Evolutionary conservation across 1,284 basidiomycete genomes (phyloP).

Genomic region (Xerocomus amazonicus): DNA sequence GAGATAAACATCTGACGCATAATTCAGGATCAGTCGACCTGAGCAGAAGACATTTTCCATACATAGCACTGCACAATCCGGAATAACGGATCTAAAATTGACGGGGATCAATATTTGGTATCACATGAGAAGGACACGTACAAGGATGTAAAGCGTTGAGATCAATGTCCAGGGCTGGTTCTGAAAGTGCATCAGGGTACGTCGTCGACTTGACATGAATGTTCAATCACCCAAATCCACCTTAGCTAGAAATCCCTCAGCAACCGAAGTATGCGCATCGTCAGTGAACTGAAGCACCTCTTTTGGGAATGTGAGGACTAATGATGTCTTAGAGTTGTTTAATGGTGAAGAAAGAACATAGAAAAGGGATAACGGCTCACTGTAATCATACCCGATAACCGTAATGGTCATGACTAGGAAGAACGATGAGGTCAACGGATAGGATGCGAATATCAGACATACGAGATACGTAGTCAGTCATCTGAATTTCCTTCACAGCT

Average conservation of each 20-base stretch:
- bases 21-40: neutral
- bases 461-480: neutral
- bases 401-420: neutral
- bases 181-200: neutral
- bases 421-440: neutral
- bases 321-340: no score
- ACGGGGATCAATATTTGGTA: neutral
- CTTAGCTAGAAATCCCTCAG: neutral
- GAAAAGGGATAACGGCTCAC: neutral
- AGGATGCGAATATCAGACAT: neutral
- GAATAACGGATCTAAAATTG: neutral
- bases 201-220: no score
- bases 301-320: neutral
- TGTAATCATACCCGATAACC: neutral
- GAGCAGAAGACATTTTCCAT: neutral
- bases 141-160: neutral
- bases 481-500: neutral
- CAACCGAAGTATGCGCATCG: neutral
- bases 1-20: neutral
- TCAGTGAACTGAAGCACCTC: neutral
- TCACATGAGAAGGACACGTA: neutral
- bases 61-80: neutral
- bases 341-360: neutral
- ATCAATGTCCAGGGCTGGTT: conserved; percentile 1
- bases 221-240: neutral